These are phyloP conservation scores for Mortierella sp. DNA, from an alignment of 371 early-diverging fungal genomes.

Conservation along the genomic window DNA sequence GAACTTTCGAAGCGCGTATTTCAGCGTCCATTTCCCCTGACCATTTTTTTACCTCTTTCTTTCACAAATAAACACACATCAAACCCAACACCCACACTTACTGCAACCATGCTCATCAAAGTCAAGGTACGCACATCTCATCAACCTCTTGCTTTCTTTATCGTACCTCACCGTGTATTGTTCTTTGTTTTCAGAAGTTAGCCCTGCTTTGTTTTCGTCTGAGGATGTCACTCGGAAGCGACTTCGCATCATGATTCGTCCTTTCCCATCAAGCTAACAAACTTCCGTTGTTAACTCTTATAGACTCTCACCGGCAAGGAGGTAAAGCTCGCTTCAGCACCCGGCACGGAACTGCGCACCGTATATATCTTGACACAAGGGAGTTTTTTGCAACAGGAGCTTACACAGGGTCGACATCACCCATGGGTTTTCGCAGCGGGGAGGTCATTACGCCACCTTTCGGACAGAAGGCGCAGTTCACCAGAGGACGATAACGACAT, in stretches of 20 bases:
- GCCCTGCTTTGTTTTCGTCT: conserved; percentile 6
- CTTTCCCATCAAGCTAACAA: neutral
- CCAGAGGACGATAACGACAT: neutral
- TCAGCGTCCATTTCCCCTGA: neutral
- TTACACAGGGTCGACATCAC: too few relatives aligned
- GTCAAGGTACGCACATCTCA: conserved; percentile 80
- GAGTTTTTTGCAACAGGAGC: neutral
- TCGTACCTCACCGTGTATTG: too few relatives aligned
- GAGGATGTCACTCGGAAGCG: neutral
- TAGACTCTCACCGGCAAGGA: conserved; percentile 96
- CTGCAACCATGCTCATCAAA: conserved; percentile 82
- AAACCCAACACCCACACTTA: conserved; percentile 5
- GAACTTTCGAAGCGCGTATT: neutral
- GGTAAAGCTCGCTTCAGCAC: conserved; percentile 61
- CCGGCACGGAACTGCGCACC: neutral
- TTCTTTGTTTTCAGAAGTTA: neutral
- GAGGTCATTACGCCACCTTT: neutral
- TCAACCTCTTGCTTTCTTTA: neutral
- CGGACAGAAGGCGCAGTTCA: conserved; percentile 26
- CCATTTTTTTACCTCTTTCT: neutral
- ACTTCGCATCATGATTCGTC: conserved; percentile 5
- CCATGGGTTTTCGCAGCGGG: too few relatives aligned
- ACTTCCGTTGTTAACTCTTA: neutral
- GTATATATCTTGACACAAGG: neutral
- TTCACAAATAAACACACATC: conserved; percentile 1